phyloP scores from a whole-genome alignment of 2,329 filamentous ascomycete genomes.

The Monilinia fructicola region DNA sequence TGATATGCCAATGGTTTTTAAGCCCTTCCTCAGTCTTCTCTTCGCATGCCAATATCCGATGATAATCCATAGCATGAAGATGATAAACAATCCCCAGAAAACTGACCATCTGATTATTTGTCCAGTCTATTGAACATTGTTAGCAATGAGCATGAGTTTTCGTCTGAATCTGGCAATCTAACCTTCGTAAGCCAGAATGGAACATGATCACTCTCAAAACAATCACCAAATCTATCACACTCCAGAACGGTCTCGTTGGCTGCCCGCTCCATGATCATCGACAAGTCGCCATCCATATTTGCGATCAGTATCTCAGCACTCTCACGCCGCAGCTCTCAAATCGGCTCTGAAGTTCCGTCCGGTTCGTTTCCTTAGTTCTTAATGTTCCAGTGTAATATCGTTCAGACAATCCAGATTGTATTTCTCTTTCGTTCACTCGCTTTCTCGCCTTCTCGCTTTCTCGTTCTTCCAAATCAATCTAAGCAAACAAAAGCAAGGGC shows the following conservation, averaged over 20 bases:
- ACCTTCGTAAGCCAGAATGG: conserved; percentile 46
- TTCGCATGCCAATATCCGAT: conserved; percentile 71
- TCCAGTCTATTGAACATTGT: conserved; percentile 37
- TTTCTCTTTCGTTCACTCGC: neutral
- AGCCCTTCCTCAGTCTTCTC: conserved; percentile 62
- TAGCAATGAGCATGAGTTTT: conserved; percentile 27
- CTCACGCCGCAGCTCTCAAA: neutral
- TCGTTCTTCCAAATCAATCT: neutral
- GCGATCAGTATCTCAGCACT: neutral
- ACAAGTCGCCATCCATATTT: conserved; percentile 8
- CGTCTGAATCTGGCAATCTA: conserved; percentile 26
- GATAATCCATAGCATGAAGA: conserved; percentile 62
- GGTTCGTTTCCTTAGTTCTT: neutral
- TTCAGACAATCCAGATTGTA: neutral
- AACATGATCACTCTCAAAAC: conserved; percentile 37
- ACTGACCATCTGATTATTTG: conserved; percentile 66
- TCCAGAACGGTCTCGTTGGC: neutral
- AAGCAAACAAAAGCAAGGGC: conserved; percentile 1
- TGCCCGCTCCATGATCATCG: neutral
- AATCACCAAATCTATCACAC: conserved; percentile 25
- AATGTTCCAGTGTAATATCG: neutral
- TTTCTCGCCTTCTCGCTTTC: neutral
- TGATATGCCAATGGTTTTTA: conserved; percentile 68
- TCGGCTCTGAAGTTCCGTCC: neutral
- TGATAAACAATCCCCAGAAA: conserved; percentile 59